Evolutionary conservation across 305 asterid genomes (phyloP).

Genomic region (Salvia sclarea): DNA sequence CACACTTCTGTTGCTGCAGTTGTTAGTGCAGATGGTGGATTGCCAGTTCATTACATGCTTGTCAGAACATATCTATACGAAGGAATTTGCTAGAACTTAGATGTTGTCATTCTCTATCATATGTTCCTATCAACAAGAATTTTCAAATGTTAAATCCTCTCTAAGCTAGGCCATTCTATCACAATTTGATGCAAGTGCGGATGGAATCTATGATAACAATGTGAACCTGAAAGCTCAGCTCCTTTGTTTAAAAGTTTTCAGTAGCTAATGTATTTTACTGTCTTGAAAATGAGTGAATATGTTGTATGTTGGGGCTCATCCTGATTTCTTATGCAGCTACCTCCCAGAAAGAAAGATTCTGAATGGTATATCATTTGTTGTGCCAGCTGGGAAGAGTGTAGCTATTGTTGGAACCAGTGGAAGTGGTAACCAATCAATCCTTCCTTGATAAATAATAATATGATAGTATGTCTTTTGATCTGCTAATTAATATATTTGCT

Average conservation of each 20-base stretch:
- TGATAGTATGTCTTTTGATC: conserved; percentile 22
- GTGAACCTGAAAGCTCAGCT: not conserved
- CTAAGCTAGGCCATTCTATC: not conserved
- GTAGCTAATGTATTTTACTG: conserved; percentile 22
- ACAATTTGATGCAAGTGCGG: not conserved
- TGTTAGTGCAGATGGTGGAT: not conserved
- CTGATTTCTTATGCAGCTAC: conserved; percentile 54
- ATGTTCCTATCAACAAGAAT: not conserved
- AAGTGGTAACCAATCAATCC: conserved; percentile 61
- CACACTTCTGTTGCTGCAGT: not conserved
- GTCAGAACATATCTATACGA: not conserved
- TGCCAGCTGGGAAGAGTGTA: conserved; percentile 98
- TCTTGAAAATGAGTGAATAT: not conserved
- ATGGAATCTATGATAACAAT: not conserved
- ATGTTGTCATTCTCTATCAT: not conserved
- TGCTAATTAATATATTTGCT: conserved; percentile 18
- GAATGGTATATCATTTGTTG: conserved; percentile 81
- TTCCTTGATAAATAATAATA: conserved; percentile 1
- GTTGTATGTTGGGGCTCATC: conserved; percentile 32
- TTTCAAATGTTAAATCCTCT: not conserved
- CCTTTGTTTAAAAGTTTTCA: conserved; percentile 5
- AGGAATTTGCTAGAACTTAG: not conserved
- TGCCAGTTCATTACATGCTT: not conserved
- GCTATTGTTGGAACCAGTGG: conserved; percentile 99
- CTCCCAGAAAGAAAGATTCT: conserved; percentile 89